These are phyloP conservation scores for Aspergillus texensis DNA, from an alignment of 2,329 filamentous ascomycete species.

Conservation along the genomic window DNA sequence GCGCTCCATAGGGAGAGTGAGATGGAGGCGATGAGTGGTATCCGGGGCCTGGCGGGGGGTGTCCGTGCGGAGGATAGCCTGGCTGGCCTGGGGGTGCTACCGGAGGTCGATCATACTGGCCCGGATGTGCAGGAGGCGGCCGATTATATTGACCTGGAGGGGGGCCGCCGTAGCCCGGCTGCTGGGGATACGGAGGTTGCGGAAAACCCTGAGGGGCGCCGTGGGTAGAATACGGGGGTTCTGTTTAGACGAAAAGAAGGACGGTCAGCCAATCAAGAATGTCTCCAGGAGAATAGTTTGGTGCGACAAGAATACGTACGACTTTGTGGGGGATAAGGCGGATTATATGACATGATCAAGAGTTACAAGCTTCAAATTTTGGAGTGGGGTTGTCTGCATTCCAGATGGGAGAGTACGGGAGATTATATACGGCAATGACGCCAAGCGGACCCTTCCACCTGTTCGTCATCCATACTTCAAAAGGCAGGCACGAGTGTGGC, in stretches of 20 bases:
- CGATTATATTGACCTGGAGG: slow-evolving; percentile 24
- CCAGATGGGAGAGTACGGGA: neutral
- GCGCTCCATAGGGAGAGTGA: slow-evolving; percentile 21
- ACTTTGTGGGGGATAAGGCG: neutral
- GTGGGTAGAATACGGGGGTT: slow-evolving; percentile 33
- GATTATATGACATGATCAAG: neutral
- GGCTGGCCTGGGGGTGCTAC: slow-evolving; percentile 34
- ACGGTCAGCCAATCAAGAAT: neutral
- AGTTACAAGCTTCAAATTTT: neutral
- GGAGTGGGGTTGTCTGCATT: neutral
- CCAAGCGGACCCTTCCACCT: neutral
- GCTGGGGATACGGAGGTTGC: slow-evolving; percentile 27
- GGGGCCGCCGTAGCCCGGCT: slow-evolving; percentile 20
- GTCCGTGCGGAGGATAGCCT: slow-evolving; percentile 27
- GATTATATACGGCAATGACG: neutral
- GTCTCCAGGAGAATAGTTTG: neutral
- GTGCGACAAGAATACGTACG: neutral
- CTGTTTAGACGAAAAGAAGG: slow-evolving; percentile 10
- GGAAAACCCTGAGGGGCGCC: slow-evolving; percentile 26
- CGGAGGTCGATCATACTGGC: slow-evolving; percentile 26
- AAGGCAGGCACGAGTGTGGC: neutral
- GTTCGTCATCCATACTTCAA: slow-evolving; percentile 1
- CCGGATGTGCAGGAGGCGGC: slow-evolving; percentile 1
- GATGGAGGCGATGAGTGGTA: slow-evolving; percentile 16
- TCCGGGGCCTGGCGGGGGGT: slow-evolving; percentile 11